Base-by-base conservation (phyloP, 495 filamentous ascomycete species). In the Penicillium roqueforti region DNA sequence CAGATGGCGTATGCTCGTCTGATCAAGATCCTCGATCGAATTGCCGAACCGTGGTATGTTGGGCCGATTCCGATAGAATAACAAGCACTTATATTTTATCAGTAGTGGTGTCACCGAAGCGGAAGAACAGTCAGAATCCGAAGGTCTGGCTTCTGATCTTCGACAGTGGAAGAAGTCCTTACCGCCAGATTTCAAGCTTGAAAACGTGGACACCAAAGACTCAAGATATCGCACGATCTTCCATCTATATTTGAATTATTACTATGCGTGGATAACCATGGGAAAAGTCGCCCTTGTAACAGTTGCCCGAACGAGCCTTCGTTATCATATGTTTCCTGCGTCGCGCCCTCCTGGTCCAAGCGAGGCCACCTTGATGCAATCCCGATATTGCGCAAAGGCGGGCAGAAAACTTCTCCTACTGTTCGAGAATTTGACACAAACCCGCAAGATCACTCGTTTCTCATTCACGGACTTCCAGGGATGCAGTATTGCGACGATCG, bases 401-500 rank as follows among this genome's bases (percentile, higher is more conserved):
- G 61, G 56, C 10, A 51, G 55, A 16, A 62, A 62, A 37, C 23
- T 64, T 4, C 54, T 68, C 3, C 34, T 36, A 4, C 37, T 67
- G 1, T 65, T 64, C 38, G 63, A 68, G 18, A 49, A 14, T 11
- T 31, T 68, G 8, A 54, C 32, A 2, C 22, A 13, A 1, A 56
- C 34, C 14, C 44, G 49, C 14, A 61, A 59, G 10, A 60, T 62
- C 19, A 56, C 58, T 11, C 53, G 55, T 1, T 68, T 68, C 16
- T 68, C 66, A 3, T 68, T 68, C 38, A 68, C 66, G 9, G 66
- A 68, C 38, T 68, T 68, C 20, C 66, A 68, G 43, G 61, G 58
- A 13, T 68, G 66, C 63, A 67, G 63, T 26, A 65, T 61, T n/a
- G 60, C 66, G 26, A 68, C 61, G 0, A 68, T 68, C 36, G 53